Evolutionary conservation across 345 rosid species (phyloP).

Genomic region (Clarkia xantiana): DNA sequence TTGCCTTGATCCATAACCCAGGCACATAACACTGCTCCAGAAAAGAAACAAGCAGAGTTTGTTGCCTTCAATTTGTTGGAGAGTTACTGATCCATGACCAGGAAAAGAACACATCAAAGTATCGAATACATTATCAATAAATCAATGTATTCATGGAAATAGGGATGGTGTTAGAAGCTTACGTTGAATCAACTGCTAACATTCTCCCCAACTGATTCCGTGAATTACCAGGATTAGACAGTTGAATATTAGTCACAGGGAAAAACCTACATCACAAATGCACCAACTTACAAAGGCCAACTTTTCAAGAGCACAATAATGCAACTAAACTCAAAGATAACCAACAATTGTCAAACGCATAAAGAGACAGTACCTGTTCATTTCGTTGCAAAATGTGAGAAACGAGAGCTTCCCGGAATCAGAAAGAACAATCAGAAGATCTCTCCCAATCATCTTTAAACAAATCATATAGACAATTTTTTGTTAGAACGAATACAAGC

Average conservation of each 20-base stretch:
- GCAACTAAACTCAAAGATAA: background rate
- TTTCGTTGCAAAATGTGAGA: conserved; percentile 81
- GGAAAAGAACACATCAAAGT: too few relatives aligned
- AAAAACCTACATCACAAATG: conserved; percentile 55
- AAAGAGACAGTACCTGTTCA: conserved; percentile 70
- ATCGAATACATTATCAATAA: too few relatives aligned
- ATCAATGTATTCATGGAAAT: background rate
- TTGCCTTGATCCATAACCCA: too few relatives aligned
- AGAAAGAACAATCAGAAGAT: conserved; percentile 72
- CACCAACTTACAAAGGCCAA: conserved; percentile 8
- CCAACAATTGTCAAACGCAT: background rate
- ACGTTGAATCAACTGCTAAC: conserved; percentile 78
- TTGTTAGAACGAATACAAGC: conserved; percentile 4
- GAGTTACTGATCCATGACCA: too few relatives aligned
- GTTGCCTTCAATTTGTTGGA: too few relatives aligned
- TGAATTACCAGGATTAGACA: conserved; percentile 76
- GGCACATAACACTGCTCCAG: too few relatives aligned
- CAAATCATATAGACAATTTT: conserved; percentile 10
- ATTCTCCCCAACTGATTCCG: conserved; percentile 70
- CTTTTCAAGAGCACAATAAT: conserved; percentile 4
- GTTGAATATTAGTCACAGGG: conserved; percentile 64
- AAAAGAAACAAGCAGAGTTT: too few relatives aligned
- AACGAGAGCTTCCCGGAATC: conserved; percentile 99
- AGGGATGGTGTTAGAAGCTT: conserved; percentile 15
- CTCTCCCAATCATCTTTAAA: conserved; percentile 54